These are phyloP conservation scores for Alopecurus myosuroides DNA, from an alignment of 176 grass and related monocot species.

Conservation along the genomic window DNA sequence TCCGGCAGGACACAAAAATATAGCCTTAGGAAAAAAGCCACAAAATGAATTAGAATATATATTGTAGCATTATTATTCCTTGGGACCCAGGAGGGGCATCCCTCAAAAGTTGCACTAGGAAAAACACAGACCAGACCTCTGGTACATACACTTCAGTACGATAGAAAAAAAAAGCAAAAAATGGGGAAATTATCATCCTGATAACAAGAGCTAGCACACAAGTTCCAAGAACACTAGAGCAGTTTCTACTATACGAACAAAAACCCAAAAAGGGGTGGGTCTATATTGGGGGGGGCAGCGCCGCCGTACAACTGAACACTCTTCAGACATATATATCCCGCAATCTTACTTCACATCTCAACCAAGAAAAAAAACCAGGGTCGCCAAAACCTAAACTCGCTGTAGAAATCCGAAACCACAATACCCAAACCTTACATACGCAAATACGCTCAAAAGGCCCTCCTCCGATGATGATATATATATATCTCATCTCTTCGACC, in stretches of 20 bases:
- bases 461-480: constrained; percentile 46
- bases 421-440: constrained; percentile 71
- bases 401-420: constrained; percentile 60
- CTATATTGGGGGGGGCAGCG: constrained; percentile 33
- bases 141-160: constrained; percentile 68
- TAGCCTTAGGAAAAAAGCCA: neutral
- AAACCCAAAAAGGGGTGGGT: constrained; percentile 40
- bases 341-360: constrained; percentile 83
- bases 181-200: constrained; percentile 32
- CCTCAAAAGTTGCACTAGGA: constrained; percentile 53
- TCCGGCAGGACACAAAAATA: neutral
- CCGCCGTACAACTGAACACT: constrained; percentile 72
- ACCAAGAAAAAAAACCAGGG: constrained; percentile 45
- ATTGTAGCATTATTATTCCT: constrained; percentile 48
- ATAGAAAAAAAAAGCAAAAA: constrained; percentile 14
- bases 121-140: constrained; percentile 64
- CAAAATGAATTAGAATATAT: constrained; percentile 54
- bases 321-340: constrained; percentile 66
- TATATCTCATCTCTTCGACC: constrained; percentile 43
- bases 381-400: constrained; percentile 47
- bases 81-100: constrained; percentile 31
- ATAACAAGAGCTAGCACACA: constrained; percentile 54
- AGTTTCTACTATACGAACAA: constrained; percentile 51
- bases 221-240: constrained; percentile 42
- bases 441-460: constrained; percentile 46